These are phyloP conservation scores for Chaetomidium leptoderma DNA, from an alignment of 495 filamentous ascomycete genomes.

Conservation along the genomic window DNA sequence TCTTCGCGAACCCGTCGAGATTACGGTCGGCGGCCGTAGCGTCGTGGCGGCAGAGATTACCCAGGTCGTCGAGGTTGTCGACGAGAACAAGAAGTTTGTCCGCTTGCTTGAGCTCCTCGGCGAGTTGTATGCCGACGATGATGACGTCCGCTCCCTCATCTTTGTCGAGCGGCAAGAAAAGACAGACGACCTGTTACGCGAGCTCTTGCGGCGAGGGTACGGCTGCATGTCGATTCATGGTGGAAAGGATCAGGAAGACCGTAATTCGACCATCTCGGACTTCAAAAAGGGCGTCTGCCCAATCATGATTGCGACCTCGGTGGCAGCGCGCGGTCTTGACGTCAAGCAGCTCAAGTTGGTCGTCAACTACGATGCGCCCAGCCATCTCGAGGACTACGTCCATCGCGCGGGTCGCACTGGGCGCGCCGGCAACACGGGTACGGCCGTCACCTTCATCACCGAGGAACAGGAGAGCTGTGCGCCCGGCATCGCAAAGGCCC, in stretches of 20 bases:
- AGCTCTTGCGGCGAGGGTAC: slow-evolving; percentile 84
- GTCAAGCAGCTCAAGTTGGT: slow-evolving; percentile 96
- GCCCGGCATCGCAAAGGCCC: slow-evolving; percentile 83
- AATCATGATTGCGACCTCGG: slow-evolving; percentile 89
- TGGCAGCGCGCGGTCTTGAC: slow-evolving; percentile 91
- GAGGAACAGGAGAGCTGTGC: slow-evolving; percentile 87
- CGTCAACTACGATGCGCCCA: slow-evolving; percentile 94
- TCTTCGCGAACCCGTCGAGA: slow-evolving; percentile 80
- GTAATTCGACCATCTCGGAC: slow-evolving; percentile 88
- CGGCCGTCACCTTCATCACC: slow-evolving; percentile 90
- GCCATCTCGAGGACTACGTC: slow-evolving; percentile 97
- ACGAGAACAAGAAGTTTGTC: slow-evolving; percentile 77
- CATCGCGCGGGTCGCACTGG: slow-evolving; percentile 94
- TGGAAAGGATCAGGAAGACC: slow-evolving; percentile 91
- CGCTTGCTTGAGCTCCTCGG: slow-evolving; percentile 83
- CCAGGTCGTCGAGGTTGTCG: slow-evolving; percentile 84
- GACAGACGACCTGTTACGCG: slow-evolving; percentile 76
- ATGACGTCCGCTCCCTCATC: slow-evolving; percentile 82
- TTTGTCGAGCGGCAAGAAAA: slow-evolving; percentile 96
- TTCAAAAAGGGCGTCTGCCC: slow-evolving; percentile 91
- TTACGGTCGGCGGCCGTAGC: slow-evolving; percentile 84
- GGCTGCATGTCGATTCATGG: slow-evolving; percentile 96
- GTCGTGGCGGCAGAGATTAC: slow-evolving; percentile 93
- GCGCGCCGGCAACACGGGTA: slow-evolving; percentile 89
- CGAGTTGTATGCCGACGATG: slow-evolving; percentile 78